Base-by-base conservation (phyloP, 2,329 filamentous ascomycete species). In the Sclerotinia sclerotiorum region DNA sequence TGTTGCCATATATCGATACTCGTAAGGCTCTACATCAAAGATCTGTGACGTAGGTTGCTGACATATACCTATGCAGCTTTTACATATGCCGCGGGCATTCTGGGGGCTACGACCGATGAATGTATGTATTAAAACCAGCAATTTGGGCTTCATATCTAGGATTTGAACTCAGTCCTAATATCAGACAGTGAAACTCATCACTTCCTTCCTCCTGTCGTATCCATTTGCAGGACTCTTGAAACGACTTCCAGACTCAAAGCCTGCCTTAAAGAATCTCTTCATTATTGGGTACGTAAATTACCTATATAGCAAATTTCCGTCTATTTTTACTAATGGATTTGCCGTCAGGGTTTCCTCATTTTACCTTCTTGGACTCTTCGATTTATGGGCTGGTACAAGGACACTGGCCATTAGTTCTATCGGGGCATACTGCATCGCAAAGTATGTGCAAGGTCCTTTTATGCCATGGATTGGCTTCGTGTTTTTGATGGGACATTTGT, bases 391-490 rank as follows among this genome's bases (percentile, higher is more conserved):
- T 79, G 96, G 95, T 68, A 80, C 96, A 19, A 85, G 86, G 51
- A 97, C 94, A 2, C 82, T 99, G 51, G 78, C 91, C 69, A 88
- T 97, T 77, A 93, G 92, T 77, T 88, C 94, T 0, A 86, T 85
- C 24, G 94, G 88, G 62, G 87, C 92, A 63, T 99, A 97, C 77
- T 83, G 85, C 72, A 95, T 99, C 74, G 91, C 94, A 65, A 88
- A 90, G 73, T 94, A 89, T 78, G 82, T 98, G 56, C 86, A 93
- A 73, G 94, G 93, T 27, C 92, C 93, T 0, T 92, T 94, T 78
- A 99, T 99, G 95, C 95, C 95, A 82, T 99, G 95, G 95, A 84
- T 97, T 62, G 93, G 89, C 69, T 99, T 99, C 79, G 83, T 92
- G 62, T 97, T 97, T 77, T 82, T 97, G 68, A 98, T 99, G 94